These are phyloP conservation scores for Arabis hirsuta DNA, from an alignment of 345 rosid genomes.

Conservation along the genomic window DNA sequence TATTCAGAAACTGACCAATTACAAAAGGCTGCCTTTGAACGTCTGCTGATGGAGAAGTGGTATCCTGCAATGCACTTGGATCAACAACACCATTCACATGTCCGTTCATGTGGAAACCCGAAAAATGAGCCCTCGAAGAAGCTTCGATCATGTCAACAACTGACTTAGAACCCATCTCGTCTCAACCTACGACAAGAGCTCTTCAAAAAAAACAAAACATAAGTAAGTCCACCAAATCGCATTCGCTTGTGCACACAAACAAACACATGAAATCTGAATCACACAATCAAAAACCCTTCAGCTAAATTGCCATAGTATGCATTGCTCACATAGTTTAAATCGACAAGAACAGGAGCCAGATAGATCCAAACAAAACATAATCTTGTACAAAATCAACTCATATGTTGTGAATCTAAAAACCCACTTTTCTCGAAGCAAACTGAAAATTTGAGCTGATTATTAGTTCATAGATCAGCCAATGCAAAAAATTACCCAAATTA, in stretches of 20 bases:
- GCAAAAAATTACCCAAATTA: slow-evolving; percentile 26
- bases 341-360: not conserved
- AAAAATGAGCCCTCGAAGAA: slow-evolving; percentile 78
- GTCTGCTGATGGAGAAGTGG: slow-evolving; percentile 50
- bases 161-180: slow-evolving; percentile 41
- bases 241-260: not conserved
- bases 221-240: not conserved
- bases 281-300: not conserved
- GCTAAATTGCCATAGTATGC: not conserved
- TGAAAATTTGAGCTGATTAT: not conserved
- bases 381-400: not conserved
- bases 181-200: slow-evolving; percentile 4
- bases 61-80: slow-evolving; percentile 47
- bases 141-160: slow-evolving; percentile 89
- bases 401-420: slow-evolving; percentile 18
- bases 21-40: slow-evolving; percentile 78
- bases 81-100: slow-evolving; percentile 64
- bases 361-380: slow-evolving; percentile 19
- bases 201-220: not conserved
- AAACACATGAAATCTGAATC: not conserved
- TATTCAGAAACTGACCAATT: slow-evolving; percentile 56
- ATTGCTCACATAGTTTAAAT: not conserved
- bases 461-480: slow-evolving; percentile 27
- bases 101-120: slow-evolving; percentile 59
- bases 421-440: not conserved